Evolutionary conservation across 2,329 filamentous ascomycete genomes (phyloP), one percentile per base, ranked within the genome.

Genomic region (Scytalidium lignicola): DNA sequence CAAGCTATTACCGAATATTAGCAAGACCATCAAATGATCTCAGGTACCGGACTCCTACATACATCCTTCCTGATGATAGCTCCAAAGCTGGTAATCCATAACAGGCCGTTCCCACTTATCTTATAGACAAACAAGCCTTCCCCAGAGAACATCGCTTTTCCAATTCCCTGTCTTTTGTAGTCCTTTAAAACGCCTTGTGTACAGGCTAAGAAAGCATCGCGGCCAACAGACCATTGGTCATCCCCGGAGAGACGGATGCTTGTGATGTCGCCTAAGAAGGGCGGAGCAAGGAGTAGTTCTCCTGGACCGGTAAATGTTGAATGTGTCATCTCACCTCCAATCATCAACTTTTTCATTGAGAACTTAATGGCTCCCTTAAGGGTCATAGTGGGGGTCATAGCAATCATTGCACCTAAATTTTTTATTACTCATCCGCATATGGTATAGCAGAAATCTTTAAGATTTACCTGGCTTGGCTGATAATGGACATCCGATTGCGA

Each of bases 11-110:
- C 23, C 9, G 10, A 10, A 46, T 10, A 45, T 60, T 21, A 62
- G 57, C 26, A 47, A 10, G 3, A 9, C 18, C 26, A 10, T 39
- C n/a, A 20, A 2, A 26, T 17, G 32, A 40, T 19, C 12, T 2
- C n/a, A 23, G 12, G 28, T 29, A 51, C 2, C 17, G 21, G 3
- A 17, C 12, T 41, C 12, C 13, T 40, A 78, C 86, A 74, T 65
- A 95, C 88, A 66, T 96, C 90, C 71, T 97, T 97, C 62, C 87
- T 80, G 54, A 97, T 89, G 53, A 99, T 96, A 5, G 93, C 93
- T 6, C 93, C 93, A 61, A 99, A 93, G 62, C 89, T 95, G 8
- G 89, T 88, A 43, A 96, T 76, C 89, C 92, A 99, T 39, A 96
- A 64, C 29, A 97, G 72, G 0, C 93, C 93, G 6, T 75, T 79